phyloP scores from a whole-genome alignment of 1,284 basidiomycete species.

The Chondrostereum purpureum region DNA sequence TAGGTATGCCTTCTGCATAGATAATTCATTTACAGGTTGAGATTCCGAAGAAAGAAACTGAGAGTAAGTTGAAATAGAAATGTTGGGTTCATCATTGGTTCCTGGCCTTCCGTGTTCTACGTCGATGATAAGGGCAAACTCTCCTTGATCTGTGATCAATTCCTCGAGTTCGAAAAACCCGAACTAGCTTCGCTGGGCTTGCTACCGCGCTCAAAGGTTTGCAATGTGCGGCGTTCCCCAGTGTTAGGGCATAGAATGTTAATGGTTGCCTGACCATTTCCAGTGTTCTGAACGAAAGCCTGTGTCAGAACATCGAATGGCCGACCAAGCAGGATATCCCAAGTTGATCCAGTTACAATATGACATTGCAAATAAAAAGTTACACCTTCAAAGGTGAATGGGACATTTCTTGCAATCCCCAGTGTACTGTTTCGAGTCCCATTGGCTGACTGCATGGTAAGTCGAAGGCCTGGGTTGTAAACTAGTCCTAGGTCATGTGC shows the following conservation, averaged over 20 bases:
- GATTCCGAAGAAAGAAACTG: background rate
- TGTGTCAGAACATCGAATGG: constrained; percentile 14
- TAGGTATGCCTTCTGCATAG: background rate
- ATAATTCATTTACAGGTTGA: background rate
- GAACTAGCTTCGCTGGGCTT: no score
- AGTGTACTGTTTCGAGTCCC: background rate
- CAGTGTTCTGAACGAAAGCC: constrained; percentile 2
- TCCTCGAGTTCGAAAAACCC: background rate
- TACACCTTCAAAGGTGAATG: background rate
- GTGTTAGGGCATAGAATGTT: background rate
- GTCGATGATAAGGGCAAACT: background rate
- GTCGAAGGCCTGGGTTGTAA: background rate
- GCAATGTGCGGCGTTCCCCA: background rate
- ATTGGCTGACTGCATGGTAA: background rate
- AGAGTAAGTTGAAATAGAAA: background rate
- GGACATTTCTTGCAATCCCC: background rate
- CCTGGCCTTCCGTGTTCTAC: no score
- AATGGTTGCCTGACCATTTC: background rate
- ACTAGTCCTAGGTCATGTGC: background rate
- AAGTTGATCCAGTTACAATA: constrained; percentile 13
- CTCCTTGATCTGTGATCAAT: background rate
- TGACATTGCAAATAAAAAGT: constrained; percentile 14
- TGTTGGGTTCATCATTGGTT: no score
- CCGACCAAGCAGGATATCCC: constrained; percentile 15
- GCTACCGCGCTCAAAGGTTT: background rate